These are phyloP conservation scores for Boletus reticulatus DNA, from an alignment of 768 basidiomycete genomes.

Conservation along the genomic window DNA sequence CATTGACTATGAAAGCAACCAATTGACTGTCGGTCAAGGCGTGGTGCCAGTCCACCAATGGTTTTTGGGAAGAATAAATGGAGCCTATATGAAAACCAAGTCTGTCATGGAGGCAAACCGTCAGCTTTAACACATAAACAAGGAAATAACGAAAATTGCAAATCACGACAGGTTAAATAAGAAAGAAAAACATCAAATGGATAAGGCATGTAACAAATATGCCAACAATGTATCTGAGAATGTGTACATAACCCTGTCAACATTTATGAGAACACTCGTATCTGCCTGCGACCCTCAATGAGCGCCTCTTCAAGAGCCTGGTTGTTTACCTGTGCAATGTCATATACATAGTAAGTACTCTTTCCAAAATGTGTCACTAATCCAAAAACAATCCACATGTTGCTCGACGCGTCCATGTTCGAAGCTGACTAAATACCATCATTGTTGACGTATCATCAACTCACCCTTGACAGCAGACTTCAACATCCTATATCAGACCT, in stretches of 20 bases:
- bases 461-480: constrained; percentile 65
- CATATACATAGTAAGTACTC: neutral
- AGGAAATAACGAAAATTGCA: too few relatives aligned
- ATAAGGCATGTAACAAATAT: neutral
- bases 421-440: constrained; percentile 73
- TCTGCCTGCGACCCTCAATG: constrained; percentile 65
- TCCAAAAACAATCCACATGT: constrained; percentile 44
- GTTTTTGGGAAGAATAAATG: too few relatives aligned
- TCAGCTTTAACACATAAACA: too few relatives aligned
- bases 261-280: constrained; percentile 50
- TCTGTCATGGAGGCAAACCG: too few relatives aligned
- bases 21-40: too few relatives aligned
- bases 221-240: constrained; percentile 51
- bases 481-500: too few relatives aligned
- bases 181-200: too few relatives aligned
- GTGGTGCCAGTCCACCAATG: too few relatives aligned
- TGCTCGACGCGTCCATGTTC: constrained; percentile 75
- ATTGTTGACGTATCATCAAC: constrained; percentile 81
- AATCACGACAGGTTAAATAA: too few relatives aligned
- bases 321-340: constrained; percentile 68
- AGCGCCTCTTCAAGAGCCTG: constrained; percentile 63
- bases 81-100: too few relatives aligned
- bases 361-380: neutral
- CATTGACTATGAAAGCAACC: constrained; percentile 58
- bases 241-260: constrained; percentile 89